Conservation (phyloP, 192 early-diverging fungal species). For the Umbelopsis sp. region DNA sequence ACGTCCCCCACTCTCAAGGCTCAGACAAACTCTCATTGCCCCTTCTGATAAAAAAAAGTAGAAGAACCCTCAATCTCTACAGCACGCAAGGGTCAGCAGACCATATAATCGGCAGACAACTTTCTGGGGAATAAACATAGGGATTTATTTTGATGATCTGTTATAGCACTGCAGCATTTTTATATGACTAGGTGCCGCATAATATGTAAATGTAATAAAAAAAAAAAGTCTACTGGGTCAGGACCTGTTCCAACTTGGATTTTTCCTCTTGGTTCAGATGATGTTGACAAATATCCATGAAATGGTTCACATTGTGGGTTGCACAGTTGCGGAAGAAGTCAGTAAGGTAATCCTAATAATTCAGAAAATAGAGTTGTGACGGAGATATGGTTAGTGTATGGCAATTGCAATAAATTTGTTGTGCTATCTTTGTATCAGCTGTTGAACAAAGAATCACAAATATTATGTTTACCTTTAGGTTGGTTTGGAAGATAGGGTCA, state of each 20-base stretch:
- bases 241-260: constrained; percentile 19
- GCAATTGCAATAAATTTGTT: background rate
- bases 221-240: constrained; percentile 2
- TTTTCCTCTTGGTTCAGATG: constrained; percentile 40
- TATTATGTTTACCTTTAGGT: constrained; percentile 58
- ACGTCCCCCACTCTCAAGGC: background rate
- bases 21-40: background rate
- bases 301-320: constrained; percentile 45
- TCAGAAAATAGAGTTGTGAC: constrained; percentile 7
- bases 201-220: background rate
- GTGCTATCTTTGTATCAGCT: background rate
- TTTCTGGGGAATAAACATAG: background rate
- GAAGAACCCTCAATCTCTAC: background rate
- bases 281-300: constrained; percentile 41
- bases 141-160: constrained; percentile 1
- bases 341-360: constrained; percentile 53
- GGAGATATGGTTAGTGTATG: background rate
- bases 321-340: constrained; percentile 63
- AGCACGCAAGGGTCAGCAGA: background rate
- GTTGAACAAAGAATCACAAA: background rate
- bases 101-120: background rate
- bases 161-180: background rate
- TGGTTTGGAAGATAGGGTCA: constrained; percentile 67
- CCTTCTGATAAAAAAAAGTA: background rate
- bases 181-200: background rate